Percentiles rank a stretch among this genome's conserved stretches.
Conservation (phyloP, 2,329 filamentous ascomycete genomes). For the Aspergillus japonicus region DNA sequence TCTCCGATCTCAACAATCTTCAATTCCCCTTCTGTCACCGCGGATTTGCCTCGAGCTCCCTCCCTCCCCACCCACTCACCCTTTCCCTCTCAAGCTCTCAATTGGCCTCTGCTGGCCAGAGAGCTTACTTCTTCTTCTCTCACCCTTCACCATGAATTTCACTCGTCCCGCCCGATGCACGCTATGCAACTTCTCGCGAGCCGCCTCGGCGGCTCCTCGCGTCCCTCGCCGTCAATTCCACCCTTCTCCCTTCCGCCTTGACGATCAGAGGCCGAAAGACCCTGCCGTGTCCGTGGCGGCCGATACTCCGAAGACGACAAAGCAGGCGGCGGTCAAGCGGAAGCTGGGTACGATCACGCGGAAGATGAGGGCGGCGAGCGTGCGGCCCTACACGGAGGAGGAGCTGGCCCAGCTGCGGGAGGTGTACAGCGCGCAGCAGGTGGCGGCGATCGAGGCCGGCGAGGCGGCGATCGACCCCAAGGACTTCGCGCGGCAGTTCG, state of each 20-base stretch:
- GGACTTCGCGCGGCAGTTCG: constrained; percentile 72
- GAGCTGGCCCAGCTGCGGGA: constrained; percentile 63
- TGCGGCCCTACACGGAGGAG: constrained; percentile 63
- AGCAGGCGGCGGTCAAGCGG: constrained; percentile 14
- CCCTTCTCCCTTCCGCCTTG: constrained; percentile 40
- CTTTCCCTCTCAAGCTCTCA: constrained; percentile 10
- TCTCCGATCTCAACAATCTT: background rate
- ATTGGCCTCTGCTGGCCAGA: constrained; percentile 30
- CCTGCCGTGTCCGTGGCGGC: background rate
- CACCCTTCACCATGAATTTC: constrained; percentile 47
- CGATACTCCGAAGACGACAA: background rate
- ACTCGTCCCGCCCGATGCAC: constrained; percentile 51
- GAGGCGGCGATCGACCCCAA: constrained; percentile 72
- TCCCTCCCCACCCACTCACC: background rate
- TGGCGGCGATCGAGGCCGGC: constrained; percentile 76
- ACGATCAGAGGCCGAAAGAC: constrained; percentile 42
- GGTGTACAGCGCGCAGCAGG: constrained; percentile 76
- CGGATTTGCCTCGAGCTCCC: background rate
- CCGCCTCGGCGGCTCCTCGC: constrained; percentile 38
- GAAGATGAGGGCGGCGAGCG: constrained; percentile 28
- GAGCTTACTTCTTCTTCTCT: constrained; percentile 18
- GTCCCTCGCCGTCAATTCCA: constrained; percentile 52
- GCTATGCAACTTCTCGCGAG: constrained; percentile 49
- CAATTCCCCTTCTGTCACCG: constrained; percentile 2
- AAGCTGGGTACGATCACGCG: constrained; percentile 22